Base-by-base conservation (phyloP, 1,284 basidiomycete genomes). In the Sparassis latifolia region DNA sequence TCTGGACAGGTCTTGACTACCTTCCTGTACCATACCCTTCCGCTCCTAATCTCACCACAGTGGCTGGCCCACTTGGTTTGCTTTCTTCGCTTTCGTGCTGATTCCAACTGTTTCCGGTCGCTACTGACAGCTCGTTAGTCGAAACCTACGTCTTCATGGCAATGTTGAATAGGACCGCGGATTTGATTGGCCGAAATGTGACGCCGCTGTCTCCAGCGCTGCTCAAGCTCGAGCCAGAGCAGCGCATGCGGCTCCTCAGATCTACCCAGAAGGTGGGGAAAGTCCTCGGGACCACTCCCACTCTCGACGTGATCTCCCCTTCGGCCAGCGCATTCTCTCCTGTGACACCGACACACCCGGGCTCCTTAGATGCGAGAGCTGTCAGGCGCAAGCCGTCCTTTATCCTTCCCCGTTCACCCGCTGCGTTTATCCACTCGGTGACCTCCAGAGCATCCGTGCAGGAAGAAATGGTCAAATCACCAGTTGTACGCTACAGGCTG, bases 191-290 rank as follows among this genome's bases (percentile, higher is more conserved):
- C 2, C 54, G 56, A 43, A 58, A 53, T 46, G 41, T 51, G 20
- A 50, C 53, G 20, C 50, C 48, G 31, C 32, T 59, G 35, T 50
- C 50, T 3, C 57, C 54, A 5, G 50, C 53, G 2, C 52, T 53
- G 42, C 52, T 54, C 45, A 56, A 49, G 49, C 58, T 59, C 38
- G 54, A 57, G 29, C 53, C 56, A 28, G 54, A 58, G 54, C 55
- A 59, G 49, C 56, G 58, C 42, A 41, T 45, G 33, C 50, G 55
- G 29, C 42, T 59, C 31, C 50, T 56, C 39, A 58, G 53, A 51
- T 58, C 60, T 0, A 56, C 56, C 49, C 54, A 57, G 48, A 61
- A 61, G 50, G 47, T 59, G 32, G 52, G 52, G 37, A 49, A 55
- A 47, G 42, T 61, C 38, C 52, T 58, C 5, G 58, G 58, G 4